Conservation (phyloP, 1,284 basidiomycete genomes). For the Trametes pubescens region DNA sequence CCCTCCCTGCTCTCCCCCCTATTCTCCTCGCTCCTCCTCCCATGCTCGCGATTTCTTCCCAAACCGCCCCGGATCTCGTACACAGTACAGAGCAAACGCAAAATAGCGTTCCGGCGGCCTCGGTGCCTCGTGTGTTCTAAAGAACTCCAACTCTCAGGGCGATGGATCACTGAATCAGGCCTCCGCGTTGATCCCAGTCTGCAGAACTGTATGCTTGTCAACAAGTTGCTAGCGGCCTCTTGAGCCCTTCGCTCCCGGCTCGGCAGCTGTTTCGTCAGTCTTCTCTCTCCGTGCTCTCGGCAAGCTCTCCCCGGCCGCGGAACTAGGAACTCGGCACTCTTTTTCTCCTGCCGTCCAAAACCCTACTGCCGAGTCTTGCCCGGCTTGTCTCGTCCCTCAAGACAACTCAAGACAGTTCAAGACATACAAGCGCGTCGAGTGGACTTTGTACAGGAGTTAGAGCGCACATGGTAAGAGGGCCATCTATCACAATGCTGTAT, state of each 20-base stretch:
- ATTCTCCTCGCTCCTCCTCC: slow-evolving; percentile 5
- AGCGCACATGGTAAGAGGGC: neutral
- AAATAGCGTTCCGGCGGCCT: neutral
- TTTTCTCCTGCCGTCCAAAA: slow-evolving; percentile 6
- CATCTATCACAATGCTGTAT: neutral
- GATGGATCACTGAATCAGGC: slow-evolving; percentile 5
- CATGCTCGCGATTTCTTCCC: neutral
- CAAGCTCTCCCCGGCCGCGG: slow-evolving; percentile 4
- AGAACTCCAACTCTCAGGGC: neutral
- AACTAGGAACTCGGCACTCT: neutral
- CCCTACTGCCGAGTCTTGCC: slow-evolving; percentile 7
- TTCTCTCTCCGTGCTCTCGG: neutral
- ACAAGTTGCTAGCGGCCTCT: neutral
- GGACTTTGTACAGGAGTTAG: neutral
- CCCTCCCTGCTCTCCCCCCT: slow-evolving; percentile 1
- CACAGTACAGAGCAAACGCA: neutral
- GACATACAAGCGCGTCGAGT: neutral
- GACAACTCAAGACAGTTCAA: neutral
- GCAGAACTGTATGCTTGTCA: neutral
- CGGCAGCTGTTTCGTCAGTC: neutral
- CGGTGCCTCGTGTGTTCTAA: neutral
- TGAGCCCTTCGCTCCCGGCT: neutral
- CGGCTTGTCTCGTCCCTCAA: neutral
- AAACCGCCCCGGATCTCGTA: neutral
- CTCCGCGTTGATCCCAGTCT: slow-evolving; percentile 15